Evolutionary conservation across 805 yeast genomes (phyloP).

Genomic region (Kodamaea restingae): DNA sequence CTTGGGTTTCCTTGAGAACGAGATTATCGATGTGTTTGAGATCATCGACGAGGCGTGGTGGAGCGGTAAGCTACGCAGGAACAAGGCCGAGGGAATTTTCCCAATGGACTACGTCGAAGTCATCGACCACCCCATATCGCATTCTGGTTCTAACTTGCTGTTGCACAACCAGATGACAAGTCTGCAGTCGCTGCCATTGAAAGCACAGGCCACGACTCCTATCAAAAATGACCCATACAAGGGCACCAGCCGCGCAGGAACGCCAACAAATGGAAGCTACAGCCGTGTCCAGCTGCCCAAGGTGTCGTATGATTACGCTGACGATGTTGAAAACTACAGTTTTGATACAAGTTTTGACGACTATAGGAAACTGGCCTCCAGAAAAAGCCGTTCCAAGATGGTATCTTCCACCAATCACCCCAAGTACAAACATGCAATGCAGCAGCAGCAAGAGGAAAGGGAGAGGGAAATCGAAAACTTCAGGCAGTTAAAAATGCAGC

Average conservation of each 20-base stretch:
- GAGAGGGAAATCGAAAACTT: constrained; percentile 31
- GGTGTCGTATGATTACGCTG: constrained; percentile 16
- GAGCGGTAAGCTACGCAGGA: constrained; percentile 77
- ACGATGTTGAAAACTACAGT: constrained; percentile 16
- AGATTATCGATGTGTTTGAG: constrained; percentile 76
- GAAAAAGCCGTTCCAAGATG: constrained; percentile 10
- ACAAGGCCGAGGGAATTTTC: constrained; percentile 78
- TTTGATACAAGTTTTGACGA: constrained; percentile 24
- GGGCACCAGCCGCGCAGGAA: constrained; percentile 9
- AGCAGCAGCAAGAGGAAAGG: constrained; percentile 21
- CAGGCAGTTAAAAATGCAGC: constrained; percentile 28
- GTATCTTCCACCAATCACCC: constrained; percentile 18
- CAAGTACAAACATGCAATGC: constrained; percentile 15
- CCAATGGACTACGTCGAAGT: constrained; percentile 82
- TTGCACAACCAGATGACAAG: constrained; percentile 15
- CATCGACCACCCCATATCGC: constrained; percentile 25
- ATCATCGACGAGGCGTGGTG: constrained; percentile 90
- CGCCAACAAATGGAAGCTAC: constrained; percentile 5
- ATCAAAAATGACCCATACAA: constrained; percentile 10
- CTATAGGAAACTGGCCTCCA: constrained; percentile 4
- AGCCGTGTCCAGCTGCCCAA: constrained; percentile 11
- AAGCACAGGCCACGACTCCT: constrained; percentile 8
- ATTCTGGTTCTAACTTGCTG: constrained; percentile 17
- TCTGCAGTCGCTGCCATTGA: constrained; percentile 14
- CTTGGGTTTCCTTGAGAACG: constrained; percentile 91